A percentile compares a stretch with the other conserved stretches of the same genome.
Evolutionary conservation across 2,329 filamentous ascomycete genomes (phyloP).

Genomic region (Epichloe aotearoae): DNA sequence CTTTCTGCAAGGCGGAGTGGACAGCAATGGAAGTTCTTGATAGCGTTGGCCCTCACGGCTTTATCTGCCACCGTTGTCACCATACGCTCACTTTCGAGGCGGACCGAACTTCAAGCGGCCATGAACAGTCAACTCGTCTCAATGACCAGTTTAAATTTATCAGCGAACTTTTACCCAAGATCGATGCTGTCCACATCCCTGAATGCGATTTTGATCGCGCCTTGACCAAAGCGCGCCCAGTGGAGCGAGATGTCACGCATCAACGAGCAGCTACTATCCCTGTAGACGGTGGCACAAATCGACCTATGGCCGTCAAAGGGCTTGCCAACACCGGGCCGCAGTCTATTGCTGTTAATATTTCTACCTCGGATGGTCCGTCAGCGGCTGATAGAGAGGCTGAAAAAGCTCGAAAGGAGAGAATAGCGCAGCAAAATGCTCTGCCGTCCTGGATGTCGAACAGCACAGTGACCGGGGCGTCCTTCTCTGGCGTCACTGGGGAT

Average conservation of each 20-base stretch:
- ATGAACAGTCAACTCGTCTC: slow-evolving; percentile 59
- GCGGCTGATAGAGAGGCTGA: slow-evolving; percentile 56
- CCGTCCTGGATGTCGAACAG: slow-evolving; percentile 61
- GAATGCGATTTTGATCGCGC: slow-evolving; percentile 63
- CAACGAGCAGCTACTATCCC: slow-evolving; percentile 48
- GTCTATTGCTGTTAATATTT: slow-evolving; percentile 57
- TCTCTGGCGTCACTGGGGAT: slow-evolving; percentile 21
- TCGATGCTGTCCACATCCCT: slow-evolving; percentile 62
- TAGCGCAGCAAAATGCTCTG: slow-evolving; percentile 54
- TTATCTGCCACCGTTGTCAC: slow-evolving; percentile 71
- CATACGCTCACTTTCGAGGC: slow-evolving; percentile 50
- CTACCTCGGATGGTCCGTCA: slow-evolving; percentile 49
- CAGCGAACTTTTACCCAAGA: slow-evolving; percentile 60
- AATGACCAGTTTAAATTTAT: slow-evolving; percentile 73
- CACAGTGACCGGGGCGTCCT: slow-evolving; percentile 53
- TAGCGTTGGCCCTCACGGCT: slow-evolving; percentile 54
- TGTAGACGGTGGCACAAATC: slow-evolving; percentile 37
- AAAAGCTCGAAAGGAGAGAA: slow-evolving; percentile 49
- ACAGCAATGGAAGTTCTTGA: slow-evolving; percentile 84
- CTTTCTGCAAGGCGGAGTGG: slow-evolving; percentile 71
- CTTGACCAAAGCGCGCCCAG: slow-evolving; percentile 46
- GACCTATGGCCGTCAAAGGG: slow-evolving; percentile 57
- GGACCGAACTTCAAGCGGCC: slow-evolving; percentile 54
- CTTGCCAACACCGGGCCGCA: slow-evolving; percentile 53
- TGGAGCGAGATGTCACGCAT: slow-evolving; percentile 53